Conservation (phyloP, 2,329 filamentous ascomycete species). For the Claviceps quebecensis region DNA sequence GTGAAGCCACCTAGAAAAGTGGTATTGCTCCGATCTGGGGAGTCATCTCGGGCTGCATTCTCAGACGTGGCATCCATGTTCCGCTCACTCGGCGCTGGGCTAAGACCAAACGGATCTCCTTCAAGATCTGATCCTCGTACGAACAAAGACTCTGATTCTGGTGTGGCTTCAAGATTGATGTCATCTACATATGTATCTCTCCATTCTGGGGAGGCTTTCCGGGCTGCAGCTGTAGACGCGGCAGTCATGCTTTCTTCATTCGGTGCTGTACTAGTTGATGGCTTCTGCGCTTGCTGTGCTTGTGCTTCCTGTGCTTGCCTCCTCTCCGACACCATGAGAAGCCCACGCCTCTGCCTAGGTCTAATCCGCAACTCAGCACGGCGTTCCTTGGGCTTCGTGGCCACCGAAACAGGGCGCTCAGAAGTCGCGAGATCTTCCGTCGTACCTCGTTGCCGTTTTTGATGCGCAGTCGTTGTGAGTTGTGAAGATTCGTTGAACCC, state of each 20-base stretch:
- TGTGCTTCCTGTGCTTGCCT: conserved; percentile 3
- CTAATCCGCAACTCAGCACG: conserved; percentile 34
- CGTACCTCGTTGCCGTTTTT: neutral
- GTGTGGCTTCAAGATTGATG: neutral
- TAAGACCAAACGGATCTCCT: neutral
- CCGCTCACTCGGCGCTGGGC: too few relatives aligned
- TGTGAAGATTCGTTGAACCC: neutral
- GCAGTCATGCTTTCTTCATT: neutral
- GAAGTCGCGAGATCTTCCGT: neutral
- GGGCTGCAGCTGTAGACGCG: neutral
- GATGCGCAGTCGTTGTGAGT: neutral
- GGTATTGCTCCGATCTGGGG: too few relatives aligned
- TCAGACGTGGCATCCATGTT: too few relatives aligned
- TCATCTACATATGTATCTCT: neutral
- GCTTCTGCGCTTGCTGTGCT: neutral
- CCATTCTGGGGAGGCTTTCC: neutral
- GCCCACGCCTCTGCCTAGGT: conserved; percentile 31
- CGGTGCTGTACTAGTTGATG: neutral
- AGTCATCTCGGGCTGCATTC: too few relatives aligned
- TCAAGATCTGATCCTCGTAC: too few relatives aligned
- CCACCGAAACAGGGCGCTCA: neutral
- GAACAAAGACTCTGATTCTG: neutral
- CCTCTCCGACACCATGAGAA: conserved; percentile 31
- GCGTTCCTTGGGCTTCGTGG: conserved; percentile 11
- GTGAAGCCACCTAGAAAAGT: too few relatives aligned